A percentile compares a stretch with the other conserved stretches of the same genome.
These are phyloP conservation scores for Biscogniauxia mediterranea DNA, from an alignment of 2,329 filamentous ascomycete species.

Conservation along the genomic window DNA sequence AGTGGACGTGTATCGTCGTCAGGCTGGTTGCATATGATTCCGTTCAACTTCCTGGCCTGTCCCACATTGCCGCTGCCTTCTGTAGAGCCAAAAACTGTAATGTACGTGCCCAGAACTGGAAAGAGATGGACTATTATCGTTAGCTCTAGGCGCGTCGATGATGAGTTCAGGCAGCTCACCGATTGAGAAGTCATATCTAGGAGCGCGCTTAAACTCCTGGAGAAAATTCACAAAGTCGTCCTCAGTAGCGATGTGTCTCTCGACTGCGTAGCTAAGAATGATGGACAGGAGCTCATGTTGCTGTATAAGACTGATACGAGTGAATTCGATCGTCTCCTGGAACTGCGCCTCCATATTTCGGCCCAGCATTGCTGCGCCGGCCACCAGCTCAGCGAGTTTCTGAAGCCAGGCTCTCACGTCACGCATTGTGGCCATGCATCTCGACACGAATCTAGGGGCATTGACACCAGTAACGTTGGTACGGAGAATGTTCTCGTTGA, in stretches of 20 bases:
- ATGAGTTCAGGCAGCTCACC: conserved; percentile 11
- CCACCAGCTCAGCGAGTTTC: conserved; percentile 70
- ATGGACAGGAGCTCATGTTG: conserved; percentile 87
- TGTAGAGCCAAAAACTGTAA: conserved; percentile 74
- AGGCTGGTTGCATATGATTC: conserved; percentile 61
- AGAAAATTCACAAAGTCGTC: conserved; percentile 75
- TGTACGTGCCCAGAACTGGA: conserved; percentile 73
- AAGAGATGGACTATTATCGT: conserved; percentile 69
- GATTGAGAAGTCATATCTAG: conserved; percentile 64
- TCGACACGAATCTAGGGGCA: conserved; percentile 64
- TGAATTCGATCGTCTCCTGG: conserved; percentile 76
- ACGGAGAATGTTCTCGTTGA: conserved; percentile 57
- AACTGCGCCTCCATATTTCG: conserved; percentile 57
- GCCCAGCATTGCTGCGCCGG: conserved; percentile 73
- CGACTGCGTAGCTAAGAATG: conserved; percentile 77
- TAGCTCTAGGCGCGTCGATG: conserved; percentile 9
- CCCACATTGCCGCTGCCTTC: conserved; percentile 67
- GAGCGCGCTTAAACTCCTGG: conserved; percentile 63
- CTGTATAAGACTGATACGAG: conserved; percentile 74
- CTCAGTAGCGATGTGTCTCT: conserved; percentile 66
- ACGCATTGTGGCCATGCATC: conserved; percentile 73
- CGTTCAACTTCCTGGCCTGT: conserved; percentile 69
- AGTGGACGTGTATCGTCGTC: conserved; percentile 72
- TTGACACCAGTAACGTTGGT: conserved; percentile 43
- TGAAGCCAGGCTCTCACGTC: conserved; percentile 76